Evolutionary conservation across 2,329 filamentous ascomycete species (phyloP).

Genomic region (Aspergillus sp.): DNA sequence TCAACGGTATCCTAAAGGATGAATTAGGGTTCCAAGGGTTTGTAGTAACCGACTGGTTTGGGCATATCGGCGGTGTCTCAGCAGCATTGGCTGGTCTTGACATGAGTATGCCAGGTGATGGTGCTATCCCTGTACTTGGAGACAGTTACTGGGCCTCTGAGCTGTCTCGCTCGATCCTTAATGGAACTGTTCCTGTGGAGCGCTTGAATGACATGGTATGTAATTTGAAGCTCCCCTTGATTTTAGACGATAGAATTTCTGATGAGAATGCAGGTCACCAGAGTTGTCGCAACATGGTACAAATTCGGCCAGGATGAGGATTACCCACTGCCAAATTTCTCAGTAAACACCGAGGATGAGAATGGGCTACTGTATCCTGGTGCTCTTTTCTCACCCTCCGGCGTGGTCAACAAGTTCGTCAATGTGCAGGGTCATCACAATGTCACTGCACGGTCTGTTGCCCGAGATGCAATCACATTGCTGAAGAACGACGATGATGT

Average conservation of each 20-base stretch:
- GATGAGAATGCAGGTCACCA: slow-evolving; percentile 39
- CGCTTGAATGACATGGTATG: slow-evolving; percentile 50
- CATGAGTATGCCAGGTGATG: slow-evolving; percentile 66
- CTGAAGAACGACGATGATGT: slow-evolving; percentile 60
- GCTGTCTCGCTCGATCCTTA: slow-evolving; percentile 51
- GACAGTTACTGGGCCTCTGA: slow-evolving; percentile 53
- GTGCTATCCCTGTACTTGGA: slow-evolving; percentile 47
- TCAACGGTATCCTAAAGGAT: slow-evolving; percentile 68
- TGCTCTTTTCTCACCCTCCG: slow-evolving; percentile 55
- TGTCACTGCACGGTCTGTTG: slow-evolving; percentile 46
- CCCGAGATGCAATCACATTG: slow-evolving; percentile 53
- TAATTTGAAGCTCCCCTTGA: background rate
- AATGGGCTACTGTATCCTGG: slow-evolving; percentile 55
- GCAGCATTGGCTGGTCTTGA: slow-evolving; percentile 61
- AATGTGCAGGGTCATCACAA: slow-evolving; percentile 52
- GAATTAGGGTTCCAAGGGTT: slow-evolving; percentile 70
- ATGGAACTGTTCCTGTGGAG: slow-evolving; percentile 53
- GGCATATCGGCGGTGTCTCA: slow-evolving; percentile 56
- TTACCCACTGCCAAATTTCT: slow-evolving; percentile 56
- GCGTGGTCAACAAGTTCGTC: slow-evolving; percentile 66
- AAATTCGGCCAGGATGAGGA: slow-evolving; percentile 53
- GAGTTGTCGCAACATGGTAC: slow-evolving; percentile 56
- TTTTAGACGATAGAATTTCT: slow-evolving; percentile 1
- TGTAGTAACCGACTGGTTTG: slow-evolving; percentile 67
- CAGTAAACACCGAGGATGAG: slow-evolving; percentile 52